These are phyloP conservation scores for Entomortierella lignicola DNA, from an alignment of 192 early-diverging fungal species.

Conservation along the genomic window DNA sequence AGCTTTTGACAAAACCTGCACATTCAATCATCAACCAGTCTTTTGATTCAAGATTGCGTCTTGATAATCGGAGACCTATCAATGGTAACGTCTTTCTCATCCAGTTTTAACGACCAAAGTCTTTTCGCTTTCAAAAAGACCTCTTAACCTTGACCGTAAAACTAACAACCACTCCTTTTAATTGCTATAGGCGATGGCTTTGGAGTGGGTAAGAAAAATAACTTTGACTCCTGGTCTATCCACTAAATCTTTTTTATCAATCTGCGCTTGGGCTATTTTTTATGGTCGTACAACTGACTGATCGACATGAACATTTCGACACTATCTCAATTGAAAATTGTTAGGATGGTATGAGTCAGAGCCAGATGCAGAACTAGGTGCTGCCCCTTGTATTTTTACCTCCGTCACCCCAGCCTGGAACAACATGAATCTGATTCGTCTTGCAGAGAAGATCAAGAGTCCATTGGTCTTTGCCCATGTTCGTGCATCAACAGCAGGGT, in stretches of 20 bases:
- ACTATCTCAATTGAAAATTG: too few species aligned
- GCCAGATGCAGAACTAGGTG: slow-evolving; percentile 55
- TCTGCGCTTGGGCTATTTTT: too few species aligned
- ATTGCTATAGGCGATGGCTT: slow-evolving; percentile 74
- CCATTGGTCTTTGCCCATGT: slow-evolving; percentile 84
- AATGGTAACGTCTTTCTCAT: slow-evolving; percentile 73
- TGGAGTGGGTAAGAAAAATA: slow-evolving; percentile 69
- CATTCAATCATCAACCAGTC: slow-evolving; percentile 88
- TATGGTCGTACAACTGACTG: too few species aligned
- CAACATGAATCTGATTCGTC: slow-evolving; percentile 78
- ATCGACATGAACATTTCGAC: too few species aligned
- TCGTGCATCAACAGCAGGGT: slow-evolving; percentile 78
- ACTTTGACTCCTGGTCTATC: too few species aligned
- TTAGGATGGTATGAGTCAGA: slow-evolving; percentile 75
- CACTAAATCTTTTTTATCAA: too few species aligned
- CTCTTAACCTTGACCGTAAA: too few species aligned
- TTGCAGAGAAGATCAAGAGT: slow-evolving; percentile 82
- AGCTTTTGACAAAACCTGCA: slow-evolving; percentile 77
- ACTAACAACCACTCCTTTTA: too few species aligned
- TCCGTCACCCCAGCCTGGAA: slow-evolving; percentile 87
- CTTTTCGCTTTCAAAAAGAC: too few species aligned
- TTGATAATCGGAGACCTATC: slow-evolving; percentile 71
- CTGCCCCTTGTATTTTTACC: slow-evolving; percentile 81
- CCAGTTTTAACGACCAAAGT: too few species aligned
- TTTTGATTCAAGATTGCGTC: slow-evolving; percentile 75